These are phyloP conservation scores for Podospora sp. DNA, from an alignment of 495 filamentous ascomycete genomes.

Conservation along the genomic window DNA sequence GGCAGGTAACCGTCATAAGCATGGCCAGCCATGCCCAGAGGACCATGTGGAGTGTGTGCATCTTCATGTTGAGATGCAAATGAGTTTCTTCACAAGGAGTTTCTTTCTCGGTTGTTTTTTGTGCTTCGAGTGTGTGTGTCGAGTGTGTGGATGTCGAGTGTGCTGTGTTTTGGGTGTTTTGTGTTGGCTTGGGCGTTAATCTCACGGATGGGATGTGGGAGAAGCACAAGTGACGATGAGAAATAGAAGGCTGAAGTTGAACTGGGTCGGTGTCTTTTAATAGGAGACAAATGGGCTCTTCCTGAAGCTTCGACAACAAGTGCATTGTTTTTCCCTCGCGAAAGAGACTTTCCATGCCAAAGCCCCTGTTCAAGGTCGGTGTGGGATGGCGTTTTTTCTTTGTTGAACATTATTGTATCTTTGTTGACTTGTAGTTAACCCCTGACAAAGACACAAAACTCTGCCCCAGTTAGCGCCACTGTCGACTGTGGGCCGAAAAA, in stretches of 20 bases:
- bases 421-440: background rate
- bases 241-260: no score
- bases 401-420: background rate
- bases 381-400: no score
- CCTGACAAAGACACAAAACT: background rate
- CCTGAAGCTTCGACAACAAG: background rate
- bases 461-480: background rate
- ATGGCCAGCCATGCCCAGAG: background rate
- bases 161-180: no score
- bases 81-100: background rate
- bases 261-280: no score
- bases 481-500: background rate
- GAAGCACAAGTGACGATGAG: no score
- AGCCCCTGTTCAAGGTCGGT: no score
- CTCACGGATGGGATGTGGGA: no score
- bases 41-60: background rate
- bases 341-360: background rate
- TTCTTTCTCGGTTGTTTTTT: background rate
- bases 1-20: background rate
- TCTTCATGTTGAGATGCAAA: background rate
- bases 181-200: no score
- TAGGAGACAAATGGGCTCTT: background rate
- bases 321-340: background rate
- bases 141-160: no score
- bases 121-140: no score